phyloP scores from a whole-genome alignment of 495 filamentous ascomycete species.

The Podospora comata region DNA sequence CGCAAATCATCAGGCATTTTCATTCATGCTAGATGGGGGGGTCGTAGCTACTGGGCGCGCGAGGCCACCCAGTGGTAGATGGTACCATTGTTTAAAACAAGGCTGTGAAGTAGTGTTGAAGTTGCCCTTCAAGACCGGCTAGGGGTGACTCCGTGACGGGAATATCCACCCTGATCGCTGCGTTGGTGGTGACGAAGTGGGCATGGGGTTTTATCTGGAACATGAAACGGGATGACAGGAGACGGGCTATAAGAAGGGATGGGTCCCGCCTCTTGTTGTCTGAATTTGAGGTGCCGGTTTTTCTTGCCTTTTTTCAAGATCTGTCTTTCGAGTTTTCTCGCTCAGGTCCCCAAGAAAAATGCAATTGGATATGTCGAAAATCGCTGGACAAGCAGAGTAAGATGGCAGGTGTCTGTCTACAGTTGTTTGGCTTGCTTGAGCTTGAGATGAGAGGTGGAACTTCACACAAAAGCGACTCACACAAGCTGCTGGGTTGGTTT shows the following conservation, averaged over 20 bases:
- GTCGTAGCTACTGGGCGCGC: neutral
- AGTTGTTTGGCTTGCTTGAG: too few species aligned
- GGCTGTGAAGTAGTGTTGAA: neutral
- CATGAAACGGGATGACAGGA: neutral
- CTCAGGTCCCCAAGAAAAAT: too few species aligned
- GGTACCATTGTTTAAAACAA: neutral
- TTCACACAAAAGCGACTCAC: too few species aligned
- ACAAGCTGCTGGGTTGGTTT: neutral
- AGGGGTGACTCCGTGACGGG: neutral
- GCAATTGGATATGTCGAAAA: too few species aligned
- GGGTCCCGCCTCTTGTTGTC: neutral
- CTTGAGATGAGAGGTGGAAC: too few species aligned
- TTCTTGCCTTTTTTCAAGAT: neutral
- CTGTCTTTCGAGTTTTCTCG: too few species aligned
- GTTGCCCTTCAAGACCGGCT: neutral
- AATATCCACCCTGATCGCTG: neutral
- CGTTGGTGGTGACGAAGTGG: neutral
- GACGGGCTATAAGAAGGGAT: neutral
- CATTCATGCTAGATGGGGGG: neutral
- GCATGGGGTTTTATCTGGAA: neutral
- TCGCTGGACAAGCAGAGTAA: too few species aligned
- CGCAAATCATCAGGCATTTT: conserved; percentile 17
- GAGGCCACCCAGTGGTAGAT: neutral
- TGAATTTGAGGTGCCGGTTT: neutral
- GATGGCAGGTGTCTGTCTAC: too few species aligned